phyloP scores from a whole-genome alignment of 139 green algal species.

The Eudorina sp. region DNA sequence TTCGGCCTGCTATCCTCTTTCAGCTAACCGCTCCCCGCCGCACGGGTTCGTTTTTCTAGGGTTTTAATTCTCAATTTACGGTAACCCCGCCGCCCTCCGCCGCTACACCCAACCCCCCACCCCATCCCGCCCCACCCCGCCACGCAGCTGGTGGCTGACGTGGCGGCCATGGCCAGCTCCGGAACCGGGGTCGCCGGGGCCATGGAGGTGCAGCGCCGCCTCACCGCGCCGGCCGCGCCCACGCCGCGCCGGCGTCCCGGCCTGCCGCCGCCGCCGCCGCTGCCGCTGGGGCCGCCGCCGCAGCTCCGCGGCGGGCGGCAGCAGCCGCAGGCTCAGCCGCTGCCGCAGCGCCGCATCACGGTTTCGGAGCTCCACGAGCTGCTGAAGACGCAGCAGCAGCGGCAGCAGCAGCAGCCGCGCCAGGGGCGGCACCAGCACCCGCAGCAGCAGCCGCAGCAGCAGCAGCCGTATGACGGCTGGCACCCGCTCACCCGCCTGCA shows the following conservation, averaged over 20 bases:
- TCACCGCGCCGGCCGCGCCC: not conserved
- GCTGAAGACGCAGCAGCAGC: not conserved
- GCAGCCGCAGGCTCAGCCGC: not conserved
- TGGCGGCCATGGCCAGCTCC: slow-evolving; percentile 3
- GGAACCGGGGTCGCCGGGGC: not conserved
- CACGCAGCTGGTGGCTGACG: not conserved
- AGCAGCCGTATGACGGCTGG: not conserved
- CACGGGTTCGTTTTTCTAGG: no score
- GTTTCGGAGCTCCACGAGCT: not conserved
- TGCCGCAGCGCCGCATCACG: not conserved
- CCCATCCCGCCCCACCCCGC: not conserved
- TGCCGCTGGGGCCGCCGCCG: not conserved
- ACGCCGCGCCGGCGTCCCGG: not conserved
- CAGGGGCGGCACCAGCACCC: not conserved
- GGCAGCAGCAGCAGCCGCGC: not conserved
- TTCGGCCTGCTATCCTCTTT: no score
- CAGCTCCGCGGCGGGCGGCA: not conserved
- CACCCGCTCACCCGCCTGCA: not conserved
- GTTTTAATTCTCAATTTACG: no score
- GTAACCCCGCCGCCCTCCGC: no score
- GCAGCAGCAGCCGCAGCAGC: not conserved
- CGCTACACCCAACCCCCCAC: no score
- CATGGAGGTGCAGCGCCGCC: slow-evolving; percentile 12
- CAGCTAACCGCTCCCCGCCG: no score
- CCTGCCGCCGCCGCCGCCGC: not conserved